phyloP scores from a whole-genome alignment of 768 basidiomycete genomes.

The Phylloporus scabripes region DNA sequence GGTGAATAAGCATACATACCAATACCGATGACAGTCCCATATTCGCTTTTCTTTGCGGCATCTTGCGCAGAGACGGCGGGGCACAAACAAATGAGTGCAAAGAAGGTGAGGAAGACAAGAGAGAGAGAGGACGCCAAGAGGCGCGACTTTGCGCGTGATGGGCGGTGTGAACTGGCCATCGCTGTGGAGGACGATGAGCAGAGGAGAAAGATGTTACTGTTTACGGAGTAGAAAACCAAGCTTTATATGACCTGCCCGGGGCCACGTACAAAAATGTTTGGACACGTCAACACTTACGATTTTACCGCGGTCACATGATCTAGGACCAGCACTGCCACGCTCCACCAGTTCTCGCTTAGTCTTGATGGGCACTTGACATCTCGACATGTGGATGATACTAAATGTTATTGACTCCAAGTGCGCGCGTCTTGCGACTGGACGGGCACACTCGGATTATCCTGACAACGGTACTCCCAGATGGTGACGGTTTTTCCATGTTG shows the following conservation, averaged over 20 bases:
- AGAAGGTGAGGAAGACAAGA: conserved; percentile 51
- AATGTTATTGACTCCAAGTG: neutral
- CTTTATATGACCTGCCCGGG: conserved; percentile 19
- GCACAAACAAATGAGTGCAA: conserved; percentile 69
- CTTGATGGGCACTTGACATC: too few relatives aligned
- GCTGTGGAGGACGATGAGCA: conserved; percentile 14
- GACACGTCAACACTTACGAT: conserved; percentile 29
- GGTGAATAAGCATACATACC: conserved; percentile 40
- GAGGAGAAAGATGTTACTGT: conserved; percentile 4
- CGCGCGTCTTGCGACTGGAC: neutral
- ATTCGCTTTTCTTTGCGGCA: conserved; percentile 50
- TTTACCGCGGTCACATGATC: conserved; percentile 26
- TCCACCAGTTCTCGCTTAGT: too few relatives aligned
- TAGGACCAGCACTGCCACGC: too few relatives aligned
- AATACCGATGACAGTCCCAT: conserved; percentile 92
- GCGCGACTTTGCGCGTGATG: conserved; percentile 56
- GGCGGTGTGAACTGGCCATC: conserved; percentile 31
- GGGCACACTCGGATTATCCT: neutral
- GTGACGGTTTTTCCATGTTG: neutral
- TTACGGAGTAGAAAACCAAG: conserved; percentile 2
- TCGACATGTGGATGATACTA: neutral
- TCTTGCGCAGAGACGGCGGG: conserved; percentile 65
- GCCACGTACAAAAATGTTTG: conserved; percentile 27
- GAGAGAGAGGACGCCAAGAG: conserved; percentile 55
- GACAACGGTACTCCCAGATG: neutral